A percentile compares a stretch with the other conserved stretches of the same genome.
These are phyloP conservation scores for Grigorovia jiainica DNA, from an alignment of 805 yeast genomes.

Conservation along the genomic window DNA sequence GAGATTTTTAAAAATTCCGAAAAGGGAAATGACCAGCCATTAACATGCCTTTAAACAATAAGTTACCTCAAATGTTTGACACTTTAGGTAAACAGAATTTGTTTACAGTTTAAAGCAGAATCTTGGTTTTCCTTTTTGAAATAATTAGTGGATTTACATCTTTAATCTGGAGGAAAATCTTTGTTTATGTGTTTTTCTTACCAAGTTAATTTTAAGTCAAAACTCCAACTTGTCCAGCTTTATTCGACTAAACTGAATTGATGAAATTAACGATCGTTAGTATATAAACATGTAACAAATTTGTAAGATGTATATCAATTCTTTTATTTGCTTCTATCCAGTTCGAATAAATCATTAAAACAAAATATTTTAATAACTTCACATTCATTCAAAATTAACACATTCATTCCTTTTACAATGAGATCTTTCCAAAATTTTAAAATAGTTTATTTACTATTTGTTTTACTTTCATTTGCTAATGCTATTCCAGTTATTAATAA, in stretches of 20 bases:
- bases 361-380: too few species aligned
- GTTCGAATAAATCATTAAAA: too few species aligned
- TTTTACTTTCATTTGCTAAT: slow-evolving; percentile 6
- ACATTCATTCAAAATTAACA: background rate
- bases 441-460: background rate
- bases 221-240: background rate
- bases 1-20: background rate
- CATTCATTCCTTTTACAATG: background rate
- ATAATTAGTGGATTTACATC: too few species aligned
- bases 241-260: background rate
- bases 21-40: slow-evolving; percentile 1
- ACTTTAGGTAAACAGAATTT: background rate
- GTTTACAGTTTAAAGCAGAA: background rate
- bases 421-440: background rate
- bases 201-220: background rate
- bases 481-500: slow-evolving; percentile 27
- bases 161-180: background rate
- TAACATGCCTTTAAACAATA: background rate
- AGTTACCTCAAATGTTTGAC: background rate
- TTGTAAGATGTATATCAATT: background rate
- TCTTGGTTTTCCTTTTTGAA: too few species aligned
- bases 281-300: background rate
- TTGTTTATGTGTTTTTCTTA: background rate
- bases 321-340: too few species aligned
- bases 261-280: background rate